Evolutionary conservation across 139 green algal genomes (phyloP).

Genomic region (Coccomyxa sp.): DNA sequence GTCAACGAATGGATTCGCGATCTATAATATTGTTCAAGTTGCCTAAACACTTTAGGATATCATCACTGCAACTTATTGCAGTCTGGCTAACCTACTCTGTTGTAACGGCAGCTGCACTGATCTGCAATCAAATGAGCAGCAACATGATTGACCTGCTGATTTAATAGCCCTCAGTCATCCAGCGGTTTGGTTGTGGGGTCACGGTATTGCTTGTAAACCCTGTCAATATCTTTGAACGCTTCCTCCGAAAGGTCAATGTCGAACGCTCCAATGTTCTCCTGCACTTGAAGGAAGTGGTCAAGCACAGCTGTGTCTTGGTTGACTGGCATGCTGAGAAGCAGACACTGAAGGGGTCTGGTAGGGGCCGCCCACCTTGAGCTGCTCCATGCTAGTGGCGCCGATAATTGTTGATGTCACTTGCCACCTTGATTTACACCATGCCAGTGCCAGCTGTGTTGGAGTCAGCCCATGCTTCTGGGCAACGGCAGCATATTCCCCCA

Average conservation of each 20-base stretch:
- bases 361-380: slow-evolving; percentile 60
- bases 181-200: slow-evolving; percentile 45
- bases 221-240: slow-evolving; percentile 51
- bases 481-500: slow-evolving; percentile 62
- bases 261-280: slow-evolving; percentile 78
- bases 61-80: no score
- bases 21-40: no score
- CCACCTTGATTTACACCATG: slow-evolving; percentile 67
- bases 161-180: background rate
- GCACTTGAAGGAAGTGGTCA: slow-evolving; percentile 9
- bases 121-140: no score
- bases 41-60: no score
- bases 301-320: background rate
- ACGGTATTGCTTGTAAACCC: slow-evolving; percentile 49
- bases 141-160: no score
- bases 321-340: background rate
- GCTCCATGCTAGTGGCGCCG: slow-evolving; percentile 81
- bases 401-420: slow-evolving; percentile 81
- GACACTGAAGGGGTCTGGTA: background rate
- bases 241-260: slow-evolving; percentile 51
- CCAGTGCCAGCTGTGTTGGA: slow-evolving; percentile 74
- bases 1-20: no score
- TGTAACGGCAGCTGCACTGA: no score
- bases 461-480: slow-evolving; percentile 72
- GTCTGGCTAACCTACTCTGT: no score